Conservation (phyloP, 768 basidiomycete genomes). For the Naganishia vaughanmartiniae region DNA sequence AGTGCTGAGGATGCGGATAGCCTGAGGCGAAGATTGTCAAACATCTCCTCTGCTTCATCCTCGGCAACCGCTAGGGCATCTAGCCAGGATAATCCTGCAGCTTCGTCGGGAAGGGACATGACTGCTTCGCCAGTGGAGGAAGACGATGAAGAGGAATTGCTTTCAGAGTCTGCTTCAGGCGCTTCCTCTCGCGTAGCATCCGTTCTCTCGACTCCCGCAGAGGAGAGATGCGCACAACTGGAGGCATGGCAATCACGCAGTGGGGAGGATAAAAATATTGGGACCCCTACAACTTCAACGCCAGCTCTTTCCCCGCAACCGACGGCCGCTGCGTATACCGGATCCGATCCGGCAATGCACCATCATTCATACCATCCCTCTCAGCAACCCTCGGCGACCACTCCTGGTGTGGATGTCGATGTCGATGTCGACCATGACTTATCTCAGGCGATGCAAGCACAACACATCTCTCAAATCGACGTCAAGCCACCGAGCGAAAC, state of each 20-base stretch:
- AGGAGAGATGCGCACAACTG: conserved; percentile 16
- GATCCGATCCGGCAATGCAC: neutral
- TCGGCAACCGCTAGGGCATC: conserved; percentile 12
- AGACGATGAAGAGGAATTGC: conserved; percentile 19
- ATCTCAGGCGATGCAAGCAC: conserved; percentile 14
- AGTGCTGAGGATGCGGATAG: conserved; percentile 30
- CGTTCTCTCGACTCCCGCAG: conserved; percentile 23
- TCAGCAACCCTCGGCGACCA: neutral
- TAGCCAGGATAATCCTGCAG: neutral
- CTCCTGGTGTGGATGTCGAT: conserved; percentile 17
- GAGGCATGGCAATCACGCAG: neutral
- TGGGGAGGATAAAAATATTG: neutral
- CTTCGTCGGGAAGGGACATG: conserved; percentile 2
- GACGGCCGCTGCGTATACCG: neutral
- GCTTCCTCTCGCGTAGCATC: conserved; percentile 23
- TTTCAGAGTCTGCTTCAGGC: conserved; percentile 16
- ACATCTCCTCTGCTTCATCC: conserved; percentile 15
- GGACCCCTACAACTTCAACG: neutral
- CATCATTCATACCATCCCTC: neutral
- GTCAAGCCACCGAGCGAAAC: conserved; percentile 43
- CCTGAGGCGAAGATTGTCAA: conserved; percentile 16
- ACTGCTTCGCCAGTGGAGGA: conserved; percentile 21
- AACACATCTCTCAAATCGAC: conserved; percentile 26
- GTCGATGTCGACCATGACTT: conserved; percentile 12
- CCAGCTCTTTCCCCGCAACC: conserved; percentile 26